Evolutionary conservation across 2,329 filamentous ascomycete genomes (phyloP), one percentile per base, ranked within the genome.

Genomic region (Teratosphaeriaceae sp.): DNA sequence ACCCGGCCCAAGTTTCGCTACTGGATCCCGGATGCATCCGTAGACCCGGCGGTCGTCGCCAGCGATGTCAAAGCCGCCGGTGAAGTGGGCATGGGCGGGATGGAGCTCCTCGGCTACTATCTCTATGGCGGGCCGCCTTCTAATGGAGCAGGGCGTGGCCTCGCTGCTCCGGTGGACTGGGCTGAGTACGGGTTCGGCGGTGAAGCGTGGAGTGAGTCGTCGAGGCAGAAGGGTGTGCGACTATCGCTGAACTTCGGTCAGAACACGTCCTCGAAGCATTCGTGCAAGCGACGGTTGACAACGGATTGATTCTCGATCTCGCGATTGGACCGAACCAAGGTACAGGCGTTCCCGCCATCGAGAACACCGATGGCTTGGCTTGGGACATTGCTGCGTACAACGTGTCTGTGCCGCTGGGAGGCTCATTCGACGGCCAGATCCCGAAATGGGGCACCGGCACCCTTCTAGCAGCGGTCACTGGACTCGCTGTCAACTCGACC

Each of bases 311-410:
- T 3, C 62, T 75, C 51, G 71, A 75, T 47, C 70, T 72, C 49
- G 58, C 66, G 0, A 37, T 74, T 1, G 72, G 71, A 0, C 65
- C 71, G 0, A 71, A 71, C 45, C 67, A 72, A 50, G 73, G 71
- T 3, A 61, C 66, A 35, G 72, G 72, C 12, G 68, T 72, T 2
- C 71, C 71, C 1, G 55, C 60, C 13, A 43, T 49, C n/a, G 45
- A 49, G 3, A 50, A 59, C 18, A 55, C 62, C 35, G 59, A 63
- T 4, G 67, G 65, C 0, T 52, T 66, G 8, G 46, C 56, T 41
- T 65, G 56, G 57, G 53, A 68, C 43, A 37, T 69, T 44, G 38
- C 48, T 9, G 42, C 54, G 5, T 61, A 56, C 47, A 59, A 62
- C 21, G 50, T 53, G 1, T 55, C 53, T 1, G 45, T 69, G 4